Evolutionary conservation across 2,329 filamentous ascomycete species (phyloP).

Genomic region (Coleophoma cylindrospora): DNA sequence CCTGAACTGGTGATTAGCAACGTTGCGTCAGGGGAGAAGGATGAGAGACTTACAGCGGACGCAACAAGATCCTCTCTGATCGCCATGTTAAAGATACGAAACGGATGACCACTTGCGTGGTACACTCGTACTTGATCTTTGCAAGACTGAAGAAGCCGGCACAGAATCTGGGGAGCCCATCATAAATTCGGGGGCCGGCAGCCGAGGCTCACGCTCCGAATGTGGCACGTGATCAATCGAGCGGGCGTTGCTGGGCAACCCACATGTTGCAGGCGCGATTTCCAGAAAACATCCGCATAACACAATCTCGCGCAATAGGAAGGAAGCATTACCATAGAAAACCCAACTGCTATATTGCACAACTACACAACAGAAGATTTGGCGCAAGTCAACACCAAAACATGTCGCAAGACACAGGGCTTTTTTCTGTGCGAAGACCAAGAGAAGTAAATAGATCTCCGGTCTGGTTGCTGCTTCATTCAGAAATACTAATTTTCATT

Average conservation of each 20-base stretch:
- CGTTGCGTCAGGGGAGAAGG: constrained; percentile 6
- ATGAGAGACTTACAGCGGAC: constrained; percentile 61
- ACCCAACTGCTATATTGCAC: no score
- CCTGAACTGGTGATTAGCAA: constrained; percentile 20
- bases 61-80: constrained; percentile 90
- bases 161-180: constrained; percentile 1
- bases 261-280: no score
- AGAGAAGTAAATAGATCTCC: constrained; percentile 65
- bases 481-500: constrained; percentile 1
- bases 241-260: no score
- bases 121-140: no score
- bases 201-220: neutral
- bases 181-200: constrained; percentile 1
- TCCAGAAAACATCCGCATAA: no score
- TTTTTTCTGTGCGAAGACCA: constrained; percentile 88
- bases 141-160: neutral
- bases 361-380: no score
- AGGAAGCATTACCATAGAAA: no score
- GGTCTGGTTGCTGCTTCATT: neutral
- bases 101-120: neutral
- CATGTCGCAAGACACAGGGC: constrained; percentile 83
- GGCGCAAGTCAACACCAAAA: constrained; percentile 16
- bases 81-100: constrained; percentile 49
- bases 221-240: neutral
- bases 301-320: no score